phyloP scores from a whole-genome alignment of 2,329 filamentous ascomycete genomes.

The Fusarium sp. region DNA sequence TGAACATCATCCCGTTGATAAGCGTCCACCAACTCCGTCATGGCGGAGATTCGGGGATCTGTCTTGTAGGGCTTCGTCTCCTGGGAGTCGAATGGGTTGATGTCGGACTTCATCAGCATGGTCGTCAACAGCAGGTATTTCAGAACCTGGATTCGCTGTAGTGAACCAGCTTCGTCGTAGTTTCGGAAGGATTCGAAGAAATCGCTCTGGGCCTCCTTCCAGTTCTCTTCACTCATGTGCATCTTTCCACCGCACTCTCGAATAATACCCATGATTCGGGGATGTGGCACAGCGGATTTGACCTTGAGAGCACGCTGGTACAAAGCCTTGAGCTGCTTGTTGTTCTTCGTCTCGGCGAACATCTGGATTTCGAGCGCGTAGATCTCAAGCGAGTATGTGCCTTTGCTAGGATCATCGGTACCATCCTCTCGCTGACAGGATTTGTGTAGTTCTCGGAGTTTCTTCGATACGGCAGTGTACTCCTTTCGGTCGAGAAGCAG shows the following conservation, averaged over 20 bases:
- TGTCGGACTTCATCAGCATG: conserved; percentile 98
- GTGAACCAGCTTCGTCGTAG: conserved; percentile 96
- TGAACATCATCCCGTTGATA: conserved; percentile 97
- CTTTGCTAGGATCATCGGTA: conserved; percentile 90
- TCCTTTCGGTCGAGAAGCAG: conserved; percentile 92
- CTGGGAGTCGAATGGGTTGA: conserved; percentile 98
- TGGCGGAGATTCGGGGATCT: conserved; percentile 92
- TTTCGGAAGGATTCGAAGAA: conserved; percentile 99
- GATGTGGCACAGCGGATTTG: conserved; percentile 96
- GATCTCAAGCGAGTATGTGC: conserved; percentile 94
- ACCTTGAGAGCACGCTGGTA: conserved; percentile 94
- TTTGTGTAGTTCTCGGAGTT: conserved; percentile 87
- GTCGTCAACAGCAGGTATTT: conserved; percentile 97
- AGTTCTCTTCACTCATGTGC: conserved; percentile 99
- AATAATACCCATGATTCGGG: conserved; percentile 99
- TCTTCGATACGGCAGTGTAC: conserved; percentile 82
- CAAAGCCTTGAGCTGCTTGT: conserved; percentile 92
- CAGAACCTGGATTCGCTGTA: conserved; percentile 95
- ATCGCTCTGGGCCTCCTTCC: conserved; percentile 95
- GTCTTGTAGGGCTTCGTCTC: conserved; percentile 99
- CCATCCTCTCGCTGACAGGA: conserved; percentile 91
- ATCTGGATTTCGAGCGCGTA: conserved; percentile 99
- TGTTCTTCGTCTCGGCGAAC: conserved; percentile 96
- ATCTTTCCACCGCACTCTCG: conserved; percentile 99
- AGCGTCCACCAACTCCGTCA: conserved; percentile 96